A percentile compares a stretch with the other conserved stretches of the same genome.
phyloP scores from a whole-genome alignment of 768 basidiomycete genomes.

The Imleria badia region DNA sequence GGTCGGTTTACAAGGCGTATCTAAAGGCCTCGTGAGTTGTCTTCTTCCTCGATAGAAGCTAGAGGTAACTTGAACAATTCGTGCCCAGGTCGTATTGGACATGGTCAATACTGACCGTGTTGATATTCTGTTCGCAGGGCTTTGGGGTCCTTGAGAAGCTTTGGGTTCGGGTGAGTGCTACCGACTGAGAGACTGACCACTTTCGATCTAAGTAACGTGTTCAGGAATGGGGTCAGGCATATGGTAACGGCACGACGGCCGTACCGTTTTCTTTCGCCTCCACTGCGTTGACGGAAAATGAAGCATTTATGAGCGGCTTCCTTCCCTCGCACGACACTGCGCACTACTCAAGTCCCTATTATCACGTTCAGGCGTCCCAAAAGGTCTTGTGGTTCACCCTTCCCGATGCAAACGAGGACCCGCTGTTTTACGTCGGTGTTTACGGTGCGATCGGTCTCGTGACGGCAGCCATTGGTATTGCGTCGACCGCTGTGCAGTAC shows the following conservation, averaged over 20 bases:
- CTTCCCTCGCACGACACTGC: conserved; percentile 18
- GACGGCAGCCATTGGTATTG: conserved; percentile 46
- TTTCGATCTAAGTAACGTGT: not conserved
- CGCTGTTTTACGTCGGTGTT: conserved; percentile 69
- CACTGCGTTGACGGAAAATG: conserved; percentile 27
- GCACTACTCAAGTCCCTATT: conserved; percentile 17
- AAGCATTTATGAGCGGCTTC: conserved; percentile 26
- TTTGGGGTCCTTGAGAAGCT: conserved; percentile 31
- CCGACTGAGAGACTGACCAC: not conserved
- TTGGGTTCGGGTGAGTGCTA: conserved; percentile 27
- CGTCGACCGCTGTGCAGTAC: conserved; percentile 53
- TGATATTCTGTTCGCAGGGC: conserved; percentile 26
- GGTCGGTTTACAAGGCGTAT: conserved; percentile 68
- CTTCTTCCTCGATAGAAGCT: not conserved
- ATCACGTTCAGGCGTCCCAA: conserved; percentile 13
- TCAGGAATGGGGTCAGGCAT: conserved; percentile 32
- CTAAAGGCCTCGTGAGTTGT: conserved; percentile 60
- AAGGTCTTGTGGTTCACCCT: conserved; percentile 20
- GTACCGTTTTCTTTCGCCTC: conserved; percentile 21
- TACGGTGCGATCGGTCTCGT: conserved; percentile 61
- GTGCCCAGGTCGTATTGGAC: conserved; percentile 31
- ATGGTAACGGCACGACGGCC: conserved; percentile 6
- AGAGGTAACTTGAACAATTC: not conserved
- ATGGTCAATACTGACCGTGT: conserved; percentile 19
- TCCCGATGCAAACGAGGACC: conserved; percentile 57